Conservation (phyloP, 352 stramenopile species). For the Phytophthora pinifolia region DNA sequence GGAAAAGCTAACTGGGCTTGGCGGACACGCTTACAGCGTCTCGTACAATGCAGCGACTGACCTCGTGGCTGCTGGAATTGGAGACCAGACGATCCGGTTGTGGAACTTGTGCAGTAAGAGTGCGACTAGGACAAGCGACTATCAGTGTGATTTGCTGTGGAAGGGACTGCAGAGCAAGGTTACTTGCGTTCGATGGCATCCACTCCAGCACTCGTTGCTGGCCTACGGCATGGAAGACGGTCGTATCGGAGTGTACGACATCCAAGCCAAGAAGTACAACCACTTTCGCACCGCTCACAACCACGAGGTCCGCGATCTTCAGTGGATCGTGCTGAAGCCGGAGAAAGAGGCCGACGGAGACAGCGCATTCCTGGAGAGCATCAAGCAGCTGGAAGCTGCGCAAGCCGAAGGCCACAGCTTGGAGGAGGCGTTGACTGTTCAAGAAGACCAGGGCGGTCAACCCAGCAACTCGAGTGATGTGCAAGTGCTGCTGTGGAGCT, state of each 20-base stretch:
- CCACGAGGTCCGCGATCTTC: constrained; percentile 40
- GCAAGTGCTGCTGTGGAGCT: constrained; percentile 54
- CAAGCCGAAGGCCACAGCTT: constrained; percentile 48
- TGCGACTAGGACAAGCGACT: constrained; percentile 22
- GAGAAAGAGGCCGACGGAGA: constrained; percentile 1
- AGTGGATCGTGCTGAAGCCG: constrained; percentile 37
- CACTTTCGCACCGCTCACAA: constrained; percentile 49
- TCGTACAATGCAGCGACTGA: constrained; percentile 31
- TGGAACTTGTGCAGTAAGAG: constrained; percentile 37
- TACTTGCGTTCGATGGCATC: constrained; percentile 67
- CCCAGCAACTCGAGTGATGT: constrained; percentile 13
- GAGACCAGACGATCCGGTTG: constrained; percentile 77
- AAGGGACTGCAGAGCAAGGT: constrained; percentile 81
- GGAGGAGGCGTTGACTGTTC: constrained; percentile 45
- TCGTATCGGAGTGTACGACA: constrained; percentile 58
- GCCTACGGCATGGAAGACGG: constrained; percentile 79
- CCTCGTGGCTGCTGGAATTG: constrained; percentile 52
- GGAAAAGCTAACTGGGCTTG: constrained; percentile 50
- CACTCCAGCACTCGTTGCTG: constrained; percentile 45
- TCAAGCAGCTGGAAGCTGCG: constrained; percentile 52
- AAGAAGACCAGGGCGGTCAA: constrained; percentile 23
- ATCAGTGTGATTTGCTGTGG: constrained; percentile 62
- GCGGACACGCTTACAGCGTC: constrained; percentile 65
- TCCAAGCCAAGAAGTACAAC: constrained; percentile 49
- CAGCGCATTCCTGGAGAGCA: constrained; percentile 43